Conservation (phyloP, 2,329 filamentous ascomycete genomes). For the Epicoccum sorghinum region DNA sequence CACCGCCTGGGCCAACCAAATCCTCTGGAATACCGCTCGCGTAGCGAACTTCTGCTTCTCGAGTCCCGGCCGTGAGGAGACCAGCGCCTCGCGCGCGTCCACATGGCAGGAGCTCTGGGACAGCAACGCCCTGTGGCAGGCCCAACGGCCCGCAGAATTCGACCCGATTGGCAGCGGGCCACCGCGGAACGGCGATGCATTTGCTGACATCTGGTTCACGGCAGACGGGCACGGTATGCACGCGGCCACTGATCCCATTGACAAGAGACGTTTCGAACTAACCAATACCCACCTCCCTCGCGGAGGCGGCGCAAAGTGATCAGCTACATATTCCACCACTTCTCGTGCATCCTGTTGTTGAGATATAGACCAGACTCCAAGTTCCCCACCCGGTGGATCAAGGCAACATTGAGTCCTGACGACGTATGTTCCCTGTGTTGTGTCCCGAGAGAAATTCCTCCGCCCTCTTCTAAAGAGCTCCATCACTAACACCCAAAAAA, state of each 20-base stretch:
- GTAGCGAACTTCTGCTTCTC: slow-evolving; percentile 40
- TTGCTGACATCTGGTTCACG: slow-evolving; percentile 20
- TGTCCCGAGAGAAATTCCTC: too few species aligned
- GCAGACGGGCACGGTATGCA: slow-evolving; percentile 35
- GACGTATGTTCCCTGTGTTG: not conserved
- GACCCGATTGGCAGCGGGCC: slow-evolving; percentile 32
- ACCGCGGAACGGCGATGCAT: slow-evolving; percentile 4
- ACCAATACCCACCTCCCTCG: not conserved
- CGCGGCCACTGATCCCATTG: not conserved
- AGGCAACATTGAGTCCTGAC: slow-evolving; percentile 1
- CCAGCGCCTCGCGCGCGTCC: not conserved
- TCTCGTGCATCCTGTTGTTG: slow-evolving; percentile 37
- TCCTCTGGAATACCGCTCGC: slow-evolving; percentile 36
- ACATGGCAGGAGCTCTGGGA: slow-evolving; percentile 34
- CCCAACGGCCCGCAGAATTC: slow-evolving; percentile 29
- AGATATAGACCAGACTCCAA: slow-evolving; percentile 34
- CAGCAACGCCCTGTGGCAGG: slow-evolving; percentile 27
- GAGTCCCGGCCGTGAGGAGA: slow-evolving; percentile 12
- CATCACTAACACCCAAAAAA: not conserved
- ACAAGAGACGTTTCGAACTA: too few species aligned
- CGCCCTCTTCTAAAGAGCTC: not conserved
- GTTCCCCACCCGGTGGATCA: slow-evolving; percentile 29
- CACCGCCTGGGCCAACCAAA: slow-evolving; percentile 40
- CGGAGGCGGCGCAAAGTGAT: slow-evolving; percentile 18
- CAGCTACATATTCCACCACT: slow-evolving; percentile 35